A percentile compares a stretch with the other conserved stretches of the same genome.
phyloP scores from a whole-genome alignment of 2,329 filamentous ascomycete species.

The Bipolaris bicolor region DNA sequence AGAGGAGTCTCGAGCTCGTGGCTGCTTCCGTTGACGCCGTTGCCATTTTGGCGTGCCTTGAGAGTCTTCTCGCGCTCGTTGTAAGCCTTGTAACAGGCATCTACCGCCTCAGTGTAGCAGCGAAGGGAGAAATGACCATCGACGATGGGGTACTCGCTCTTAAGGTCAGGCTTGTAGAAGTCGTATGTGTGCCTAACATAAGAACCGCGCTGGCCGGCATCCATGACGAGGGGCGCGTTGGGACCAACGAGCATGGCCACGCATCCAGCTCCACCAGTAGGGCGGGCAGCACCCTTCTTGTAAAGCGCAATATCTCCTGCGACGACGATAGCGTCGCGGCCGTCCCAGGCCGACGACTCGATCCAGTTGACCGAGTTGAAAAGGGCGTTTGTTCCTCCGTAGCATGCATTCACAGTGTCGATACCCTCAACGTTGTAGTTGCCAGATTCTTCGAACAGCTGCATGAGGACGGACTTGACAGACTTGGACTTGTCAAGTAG shows the following conservation, averaged over 20 bases:
- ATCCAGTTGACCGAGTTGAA: slow-evolving; percentile 63
- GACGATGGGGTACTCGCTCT: slow-evolving; percentile 60
- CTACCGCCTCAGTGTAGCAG: slow-evolving; percentile 61
- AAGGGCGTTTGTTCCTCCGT: slow-evolving; percentile 61
- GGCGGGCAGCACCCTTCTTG: slow-evolving; percentile 61
- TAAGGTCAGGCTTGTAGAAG: slow-evolving; percentile 62
- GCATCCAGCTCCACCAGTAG: slow-evolving; percentile 60
- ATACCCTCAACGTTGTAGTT: slow-evolving; percentile 62
- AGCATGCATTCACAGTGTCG: slow-evolving; percentile 62
- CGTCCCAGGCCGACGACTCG: slow-evolving; percentile 61
- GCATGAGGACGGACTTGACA: slow-evolving; percentile 61
- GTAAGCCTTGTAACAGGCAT: slow-evolving; percentile 61
- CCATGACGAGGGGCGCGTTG: slow-evolving; percentile 57
- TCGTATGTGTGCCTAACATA: slow-evolving; percentile 61
- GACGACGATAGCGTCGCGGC: slow-evolving; percentile 59
- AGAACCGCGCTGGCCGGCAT: slow-evolving; percentile 57
- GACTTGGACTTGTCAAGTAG: slow-evolving; percentile 63
- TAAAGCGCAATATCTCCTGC: slow-evolving; percentile 61
- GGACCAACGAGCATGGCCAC: slow-evolving; percentile 61
- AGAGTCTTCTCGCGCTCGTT: slow-evolving; percentile 56
- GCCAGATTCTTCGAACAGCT: slow-evolving; percentile 58
- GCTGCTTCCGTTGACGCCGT: slow-evolving; percentile 43
- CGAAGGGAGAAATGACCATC: slow-evolving; percentile 60
- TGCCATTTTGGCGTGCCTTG: slow-evolving; percentile 53
- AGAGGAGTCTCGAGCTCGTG: slow-evolving; percentile 53